A percentile compares a stretch with the other conserved stretches of the same genome.
Evolutionary conservation across 2,329 filamentous ascomycete genomes (phyloP).

Genomic region (Alternaria atra): DNA sequence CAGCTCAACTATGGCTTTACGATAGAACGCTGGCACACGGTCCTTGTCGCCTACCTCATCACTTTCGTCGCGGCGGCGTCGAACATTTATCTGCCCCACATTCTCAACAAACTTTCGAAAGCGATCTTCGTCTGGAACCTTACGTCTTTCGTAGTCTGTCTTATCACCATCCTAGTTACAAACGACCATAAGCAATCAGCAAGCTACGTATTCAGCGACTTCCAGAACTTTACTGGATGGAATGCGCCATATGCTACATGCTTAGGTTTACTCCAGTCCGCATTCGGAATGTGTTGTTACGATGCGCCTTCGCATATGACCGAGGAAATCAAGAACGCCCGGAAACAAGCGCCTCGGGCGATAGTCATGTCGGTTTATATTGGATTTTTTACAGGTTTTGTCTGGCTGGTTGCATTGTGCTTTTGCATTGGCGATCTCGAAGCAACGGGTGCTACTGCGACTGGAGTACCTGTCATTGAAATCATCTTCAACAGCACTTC

Average conservation of each 20-base stretch:
- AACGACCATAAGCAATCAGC: conserved; percentile 64
- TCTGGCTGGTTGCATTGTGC: conserved; percentile 52
- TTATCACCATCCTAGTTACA: conserved; percentile 62
- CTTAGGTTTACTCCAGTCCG: conserved; percentile 63
- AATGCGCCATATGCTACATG: conserved; percentile 61
- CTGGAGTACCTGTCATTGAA: conserved; percentile 63
- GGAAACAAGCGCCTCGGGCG: conserved; percentile 60
- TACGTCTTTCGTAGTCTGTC: conserved; percentile 60
- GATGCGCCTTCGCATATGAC: conserved; percentile 63
- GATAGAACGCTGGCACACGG: conserved; percentile 66
- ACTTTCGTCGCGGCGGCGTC: conserved; percentile 55
- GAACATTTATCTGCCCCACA: conserved; percentile 61
- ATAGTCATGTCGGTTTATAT: conserved; percentile 53
- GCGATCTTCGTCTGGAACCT: conserved; percentile 64
- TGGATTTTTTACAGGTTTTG: conserved; percentile 52
- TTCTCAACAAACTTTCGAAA: conserved; percentile 62
- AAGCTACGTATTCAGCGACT: conserved; percentile 64
- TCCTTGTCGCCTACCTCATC: conserved; percentile 62
- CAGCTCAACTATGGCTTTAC: conserved; percentile 62
- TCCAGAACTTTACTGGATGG: conserved; percentile 65
- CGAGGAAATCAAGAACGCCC: conserved; percentile 63
- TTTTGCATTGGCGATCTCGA: conserved; percentile 58
- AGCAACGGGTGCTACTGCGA: conserved; percentile 55
- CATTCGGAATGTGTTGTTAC: conserved; percentile 65
- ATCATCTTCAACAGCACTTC: conserved; percentile 62